phyloP scores from a whole-genome alignment of 805 yeast species.

The Myxozyma melibiosi region DNA sequence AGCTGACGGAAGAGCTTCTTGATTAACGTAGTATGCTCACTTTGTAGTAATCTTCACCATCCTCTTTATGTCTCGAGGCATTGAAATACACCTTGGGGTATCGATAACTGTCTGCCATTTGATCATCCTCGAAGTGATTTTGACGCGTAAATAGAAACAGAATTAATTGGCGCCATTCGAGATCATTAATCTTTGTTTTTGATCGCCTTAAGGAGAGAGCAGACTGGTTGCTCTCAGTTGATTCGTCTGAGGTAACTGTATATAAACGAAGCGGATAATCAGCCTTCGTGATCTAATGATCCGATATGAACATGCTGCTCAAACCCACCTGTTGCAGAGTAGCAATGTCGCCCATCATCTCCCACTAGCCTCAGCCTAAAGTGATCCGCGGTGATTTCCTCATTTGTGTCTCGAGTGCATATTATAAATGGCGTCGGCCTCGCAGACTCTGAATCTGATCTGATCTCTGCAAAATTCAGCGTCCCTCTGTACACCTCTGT shows the following conservation, averaged over 20 bases:
- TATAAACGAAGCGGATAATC: not conserved
- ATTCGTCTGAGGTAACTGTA: not conserved
- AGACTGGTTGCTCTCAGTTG: not conserved
- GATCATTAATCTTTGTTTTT: constrained; percentile 1
- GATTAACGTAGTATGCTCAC: not conserved
- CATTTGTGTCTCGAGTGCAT: constrained; percentile 4
- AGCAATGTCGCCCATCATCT: constrained; percentile 17
- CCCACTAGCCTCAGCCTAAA: constrained; percentile 8
- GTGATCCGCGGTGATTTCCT: not conserved
- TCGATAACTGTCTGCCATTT: constrained; percentile 1
- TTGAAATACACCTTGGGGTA: constrained; percentile 14
- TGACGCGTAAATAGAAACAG: constrained; percentile 6
- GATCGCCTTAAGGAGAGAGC: not conserved
- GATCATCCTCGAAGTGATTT: constrained; percentile 3
- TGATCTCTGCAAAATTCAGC: constrained; percentile 18
- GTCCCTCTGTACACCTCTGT: constrained; percentile 12
- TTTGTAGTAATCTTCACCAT: constrained; percentile 2
- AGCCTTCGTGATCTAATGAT: too few relatives aligned
- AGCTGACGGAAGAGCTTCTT: too few relatives aligned
- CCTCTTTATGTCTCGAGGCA: constrained; percentile 1
- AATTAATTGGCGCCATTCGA: constrained; percentile 14
- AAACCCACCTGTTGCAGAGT: constrained; percentile 4
- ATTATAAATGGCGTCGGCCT: constrained; percentile 16
- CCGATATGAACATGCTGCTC: not conserved
- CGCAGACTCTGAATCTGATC: not conserved